Evolutionary conservation across 2,329 filamentous ascomycete species (phyloP).

Genomic region (Cryphonectria nitschkei): DNA sequence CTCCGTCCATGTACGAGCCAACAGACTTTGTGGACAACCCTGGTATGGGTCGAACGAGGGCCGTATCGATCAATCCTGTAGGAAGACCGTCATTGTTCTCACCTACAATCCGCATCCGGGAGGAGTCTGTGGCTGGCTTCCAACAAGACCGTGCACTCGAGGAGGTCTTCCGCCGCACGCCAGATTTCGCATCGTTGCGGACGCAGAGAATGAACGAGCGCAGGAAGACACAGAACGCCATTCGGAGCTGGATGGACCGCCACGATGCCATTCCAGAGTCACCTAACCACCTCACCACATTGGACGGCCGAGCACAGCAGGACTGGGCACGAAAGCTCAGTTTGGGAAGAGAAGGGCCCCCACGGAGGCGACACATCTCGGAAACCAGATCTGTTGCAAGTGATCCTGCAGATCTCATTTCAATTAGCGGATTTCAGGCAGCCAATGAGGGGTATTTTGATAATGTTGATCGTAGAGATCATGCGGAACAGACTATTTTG

Average conservation of each 20-base stretch:
- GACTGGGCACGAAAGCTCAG: conserved; percentile 59
- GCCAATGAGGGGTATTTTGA: conserved; percentile 41
- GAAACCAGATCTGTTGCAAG: conserved; percentile 64
- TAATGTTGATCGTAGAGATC: conserved; percentile 21
- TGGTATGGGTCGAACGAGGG: conserved; percentile 52
- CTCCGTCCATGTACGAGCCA: conserved; percentile 76
- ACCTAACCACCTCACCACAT: conserved; percentile 53
- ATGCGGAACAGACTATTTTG: conserved; percentile 44
- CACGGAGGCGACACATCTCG: conserved; percentile 54
- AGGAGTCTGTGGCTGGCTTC: conserved; percentile 85
- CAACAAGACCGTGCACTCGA: conserved; percentile 89
- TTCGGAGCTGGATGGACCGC: conserved; percentile 88
- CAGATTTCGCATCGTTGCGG: conserved; percentile 64
- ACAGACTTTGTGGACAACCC: conserved; percentile 82
- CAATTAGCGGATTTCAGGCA: conserved; percentile 49
- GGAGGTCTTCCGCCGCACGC: conserved; percentile 82
- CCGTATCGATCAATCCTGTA: conserved; percentile 62
- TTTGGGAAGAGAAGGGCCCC: conserved; percentile 50
- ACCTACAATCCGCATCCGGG: conserved; percentile 71
- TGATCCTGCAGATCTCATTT: conserved; percentile 66
- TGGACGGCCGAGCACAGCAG: conserved; percentile 48
- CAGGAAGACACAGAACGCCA: conserved; percentile 77
- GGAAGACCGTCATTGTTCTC: conserved; percentile 70
- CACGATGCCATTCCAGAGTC: conserved; percentile 56
- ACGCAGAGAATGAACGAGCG: conserved; percentile 66